Evolutionary conservation across 169 alveolate genomes (phyloP).

Genomic region (Plasmodium gaboni): DNA sequence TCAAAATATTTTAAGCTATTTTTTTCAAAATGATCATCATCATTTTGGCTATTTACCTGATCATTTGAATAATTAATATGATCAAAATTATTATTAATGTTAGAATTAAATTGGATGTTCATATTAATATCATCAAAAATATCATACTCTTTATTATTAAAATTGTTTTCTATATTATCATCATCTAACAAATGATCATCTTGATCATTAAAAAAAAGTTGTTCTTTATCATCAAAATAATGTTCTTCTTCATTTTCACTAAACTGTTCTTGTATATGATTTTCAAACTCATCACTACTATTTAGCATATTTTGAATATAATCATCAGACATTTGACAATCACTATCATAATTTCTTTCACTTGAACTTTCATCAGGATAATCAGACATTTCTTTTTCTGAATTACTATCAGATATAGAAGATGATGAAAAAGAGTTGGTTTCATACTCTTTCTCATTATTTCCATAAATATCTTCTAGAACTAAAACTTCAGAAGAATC

Average conservation of each 20-base stretch:
- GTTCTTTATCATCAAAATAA: neutral
- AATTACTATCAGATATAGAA: constrained; percentile 36
- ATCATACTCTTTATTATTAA: constrained; percentile 1
- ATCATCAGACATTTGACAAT: too few species aligned
- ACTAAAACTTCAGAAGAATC: constrained; percentile 62
- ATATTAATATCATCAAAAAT: neutral
- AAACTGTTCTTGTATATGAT: neutral
- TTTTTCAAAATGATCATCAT: neutral
- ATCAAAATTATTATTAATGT: neutral
- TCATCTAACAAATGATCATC: constrained; percentile 11
- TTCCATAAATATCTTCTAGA: constrained; percentile 61
- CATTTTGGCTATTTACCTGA: neutral
- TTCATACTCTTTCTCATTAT: constrained; percentile 47
- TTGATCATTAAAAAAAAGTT: neutral
- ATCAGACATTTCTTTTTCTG: constrained; percentile 73
- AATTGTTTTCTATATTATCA: constrained; percentile 4
- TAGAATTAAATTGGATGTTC: constrained; percentile 5
- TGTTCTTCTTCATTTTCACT: neutral
- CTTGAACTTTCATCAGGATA: constrained; percentile 71
- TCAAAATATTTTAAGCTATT: neutral
- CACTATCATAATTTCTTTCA: constrained; percentile 1
- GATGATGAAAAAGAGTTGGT: constrained; percentile 32
- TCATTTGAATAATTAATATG: neutral
- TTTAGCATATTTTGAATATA: too few species aligned
- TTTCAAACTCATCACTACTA: neutral